Evolutionary conservation across 2,329 filamentous ascomycete species (phyloP), one percentile per base, ranked within the genome.

Genomic region (Lasiodiplodia sp.): DNA sequence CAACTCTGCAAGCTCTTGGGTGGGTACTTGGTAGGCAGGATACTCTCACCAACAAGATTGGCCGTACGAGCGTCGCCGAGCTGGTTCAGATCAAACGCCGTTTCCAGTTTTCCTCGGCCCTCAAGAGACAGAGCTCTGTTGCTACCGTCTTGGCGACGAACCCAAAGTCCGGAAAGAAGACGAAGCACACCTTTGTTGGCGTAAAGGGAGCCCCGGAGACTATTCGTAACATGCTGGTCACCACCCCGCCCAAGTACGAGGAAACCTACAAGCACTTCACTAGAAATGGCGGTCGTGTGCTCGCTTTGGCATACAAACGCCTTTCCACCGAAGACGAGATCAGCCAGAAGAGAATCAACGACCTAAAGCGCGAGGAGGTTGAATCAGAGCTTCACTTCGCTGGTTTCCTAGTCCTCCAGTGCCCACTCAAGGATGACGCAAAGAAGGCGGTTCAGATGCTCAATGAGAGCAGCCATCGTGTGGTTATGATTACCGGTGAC

Each of bases 211-310:
- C 96, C 8, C 96, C 96, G 0, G 96, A 99, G 83, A 99, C 96
- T 0, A 97, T 99, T 75, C 90, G 93, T 80, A 94, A 92, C 77
- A 97, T 97, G 92, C 86, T 99, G 70, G 87, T 93, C 44, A 87
- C 91, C 40, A 88, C 93, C 11, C 96, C 96, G 8, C 86, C 89
- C 1, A 89, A 97, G 77, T 99, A 99, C 76, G 96, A 99, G 79
- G 96, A 98, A 82, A 99, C 96, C 0, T 99, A 90, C 87, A 99
- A 98, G 81, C 93, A 97, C 83, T 99, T 98, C 77, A 98, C 95
- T 67, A 90, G 96, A 71, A 97, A 96, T 74, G 96, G 96, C 73
- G 96, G 94, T 53, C 92, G 96, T 84, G 96, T 99, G 16, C 87
- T 99, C 47, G 93, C 95, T 58, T 87, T 99, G 52, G 96, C 92